Conservation (phyloP, 176 grass and related monocot genomes). For the Chloris gayana region DNA sequence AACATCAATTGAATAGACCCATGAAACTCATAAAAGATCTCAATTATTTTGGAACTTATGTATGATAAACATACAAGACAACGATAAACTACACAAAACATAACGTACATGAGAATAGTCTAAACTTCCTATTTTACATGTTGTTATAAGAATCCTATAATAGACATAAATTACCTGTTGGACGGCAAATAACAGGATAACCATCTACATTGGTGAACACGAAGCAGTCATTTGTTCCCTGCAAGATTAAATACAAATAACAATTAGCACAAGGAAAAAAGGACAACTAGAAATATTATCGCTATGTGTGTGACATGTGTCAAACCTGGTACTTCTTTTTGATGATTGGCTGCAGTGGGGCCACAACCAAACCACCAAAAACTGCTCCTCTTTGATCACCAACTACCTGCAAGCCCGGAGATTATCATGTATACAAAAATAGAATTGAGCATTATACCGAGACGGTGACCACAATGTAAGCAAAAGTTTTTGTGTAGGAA, state of each 20-base stretch:
- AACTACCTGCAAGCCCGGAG: slow-evolving; percentile 57
- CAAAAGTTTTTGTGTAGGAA: background rate
- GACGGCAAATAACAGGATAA: slow-evolving; percentile 77
- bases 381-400: slow-evolving; percentile 88
- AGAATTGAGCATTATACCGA: background rate
- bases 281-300: slow-evolving; percentile 16
- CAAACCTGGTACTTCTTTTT: slow-evolving; percentile 93
- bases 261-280: slow-evolving; percentile 23
- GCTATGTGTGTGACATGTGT: slow-evolving; percentile 11
- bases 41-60: background rate
- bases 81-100: slow-evolving; percentile 17
- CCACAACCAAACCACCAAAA: slow-evolving; percentile 95
- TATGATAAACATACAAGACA: background rate
- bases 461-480: background rate
- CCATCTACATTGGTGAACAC: slow-evolving; percentile 84
- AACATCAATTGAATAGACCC: background rate
- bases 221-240: slow-evolving; percentile 87
- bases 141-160: slow-evolving; percentile 14
- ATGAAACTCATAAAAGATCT: background rate
- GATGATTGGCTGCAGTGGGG: slow-evolving; percentile 85
- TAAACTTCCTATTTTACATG: background rate
- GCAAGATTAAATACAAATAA: slow-evolving; percentile 33
- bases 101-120: background rate
- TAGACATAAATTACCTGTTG: slow-evolving; percentile 62
- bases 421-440: slow-evolving; percentile 25